A percentile compares a stretch with the other conserved stretches of the same genome.
phyloP scores from a whole-genome alignment of 768 basidiomycete genomes.

The Trametes gibbosa region DNA sequence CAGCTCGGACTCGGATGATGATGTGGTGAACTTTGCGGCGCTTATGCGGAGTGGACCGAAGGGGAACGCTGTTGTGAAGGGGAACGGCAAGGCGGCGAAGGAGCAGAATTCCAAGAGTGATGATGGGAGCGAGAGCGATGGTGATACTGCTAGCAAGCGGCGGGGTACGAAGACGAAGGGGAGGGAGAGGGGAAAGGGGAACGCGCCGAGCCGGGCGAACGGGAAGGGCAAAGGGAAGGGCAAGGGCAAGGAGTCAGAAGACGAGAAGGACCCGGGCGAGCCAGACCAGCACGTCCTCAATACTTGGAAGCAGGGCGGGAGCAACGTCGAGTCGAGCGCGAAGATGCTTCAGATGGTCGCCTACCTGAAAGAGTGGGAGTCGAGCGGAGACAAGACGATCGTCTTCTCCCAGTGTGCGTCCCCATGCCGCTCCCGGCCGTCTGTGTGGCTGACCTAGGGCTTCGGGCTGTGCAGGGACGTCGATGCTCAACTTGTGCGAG shows the following conservation, averaged over 20 bases:
- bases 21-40: conserved; percentile 47
- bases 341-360: conserved; percentile 63
- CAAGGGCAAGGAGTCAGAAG: conserved; percentile 10
- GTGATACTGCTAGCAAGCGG: too few relatives aligned
- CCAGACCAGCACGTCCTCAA: conserved; percentile 35
- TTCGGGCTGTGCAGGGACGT: conserved; percentile 52
- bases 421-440: neutral
- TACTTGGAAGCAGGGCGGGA: conserved; percentile 58
- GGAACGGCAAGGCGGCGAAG: conserved; percentile 1
- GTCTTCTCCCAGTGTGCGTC: conserved; percentile 65
- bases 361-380: conserved; percentile 57
- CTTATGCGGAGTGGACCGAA: conserved; percentile 29
- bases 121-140: conserved; percentile 1
- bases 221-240: conserved; percentile 29
- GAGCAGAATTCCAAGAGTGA: conserved; percentile 22
- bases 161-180: neutral
- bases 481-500: conserved; percentile 66
- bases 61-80: neutral
- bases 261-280: conserved; percentile 22
- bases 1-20: conserved; percentile 36
- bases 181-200: conserved; percentile 1
- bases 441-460: neutral
- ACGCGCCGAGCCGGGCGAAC: neutral
- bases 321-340: conserved; percentile 61
- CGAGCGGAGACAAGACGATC: conserved; percentile 65